These are phyloP conservation scores for Hirsutella rhossiliensis DNA, from an alignment of 2,329 filamentous ascomycete genomes.

Conservation along the genomic window DNA sequence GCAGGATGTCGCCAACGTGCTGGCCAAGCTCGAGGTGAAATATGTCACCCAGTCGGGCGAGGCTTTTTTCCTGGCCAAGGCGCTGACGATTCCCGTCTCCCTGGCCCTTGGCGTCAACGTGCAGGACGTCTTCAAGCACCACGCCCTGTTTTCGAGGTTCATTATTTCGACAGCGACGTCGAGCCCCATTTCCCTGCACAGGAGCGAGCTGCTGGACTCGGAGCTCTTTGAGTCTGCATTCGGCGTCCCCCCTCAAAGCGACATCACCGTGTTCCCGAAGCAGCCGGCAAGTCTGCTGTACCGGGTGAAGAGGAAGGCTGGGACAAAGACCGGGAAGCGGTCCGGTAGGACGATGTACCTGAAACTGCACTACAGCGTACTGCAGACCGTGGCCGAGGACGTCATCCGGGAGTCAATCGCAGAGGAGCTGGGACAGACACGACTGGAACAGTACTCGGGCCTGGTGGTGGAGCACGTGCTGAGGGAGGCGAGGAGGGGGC, in stretches of 20 bases:
- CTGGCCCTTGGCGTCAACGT: conserved; percentile 90
- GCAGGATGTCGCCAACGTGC: conserved; percentile 57
- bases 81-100: conserved; percentile 57
- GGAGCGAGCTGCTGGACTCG: conserved; percentile 58
- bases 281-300: conserved; percentile 76
- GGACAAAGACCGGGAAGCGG: conserved; percentile 18
- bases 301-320: conserved; percentile 52
- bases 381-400: conserved; percentile 60
- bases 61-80: conserved; percentile 21
- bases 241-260: conserved; percentile 37
- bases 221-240: conserved; percentile 55
- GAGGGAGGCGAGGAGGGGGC: conserved; percentile 26
- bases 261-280: conserved; percentile 60
- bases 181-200: conserved; percentile 62
- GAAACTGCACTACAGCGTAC: conserved; percentile 60
- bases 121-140: conserved; percentile 85
- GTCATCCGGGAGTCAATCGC: conserved; percentile 32
- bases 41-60: conserved; percentile 57
- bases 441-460: conserved; percentile 32
- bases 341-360: conserved; percentile 45
- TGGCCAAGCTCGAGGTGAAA: conserved; percentile 61
- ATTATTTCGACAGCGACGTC: conserved; percentile 72
- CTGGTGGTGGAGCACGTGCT: conserved; percentile 32
- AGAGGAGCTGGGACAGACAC: conserved; percentile 24
- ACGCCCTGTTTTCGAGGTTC: conserved; percentile 75